Percentiles rank a stretch among this genome's conserved stretches.
Conservation (phyloP, 2,329 filamentous ascomycete genomes). For the Fusarium coicis region DNA sequence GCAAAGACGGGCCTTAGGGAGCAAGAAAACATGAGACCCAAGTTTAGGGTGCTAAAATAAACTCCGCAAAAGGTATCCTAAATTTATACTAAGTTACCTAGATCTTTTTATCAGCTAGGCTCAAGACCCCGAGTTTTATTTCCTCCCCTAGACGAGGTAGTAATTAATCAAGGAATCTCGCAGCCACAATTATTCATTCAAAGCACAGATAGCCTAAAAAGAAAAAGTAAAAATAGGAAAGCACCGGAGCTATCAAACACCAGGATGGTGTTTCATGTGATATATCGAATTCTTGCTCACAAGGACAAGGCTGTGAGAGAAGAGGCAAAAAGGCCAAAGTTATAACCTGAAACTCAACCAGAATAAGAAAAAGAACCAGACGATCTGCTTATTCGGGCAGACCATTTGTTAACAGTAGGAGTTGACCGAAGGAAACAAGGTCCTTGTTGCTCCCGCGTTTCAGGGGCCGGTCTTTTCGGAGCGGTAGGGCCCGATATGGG, state of each 20-base stretch:
- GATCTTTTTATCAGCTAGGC: too few relatives aligned
- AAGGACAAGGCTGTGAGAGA: slow-evolving; percentile 10
- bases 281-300: slow-evolving; percentile 6
- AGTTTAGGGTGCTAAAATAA: too few relatives aligned
- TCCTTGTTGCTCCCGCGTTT: slow-evolving; percentile 11
- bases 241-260: neutral
- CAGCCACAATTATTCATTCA: neutral
- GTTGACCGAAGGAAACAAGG: slow-evolving; percentile 1
- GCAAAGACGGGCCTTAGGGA: too few relatives aligned
- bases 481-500: slow-evolving; percentile 2
- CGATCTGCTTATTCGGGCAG: slow-evolving; percentile 7
- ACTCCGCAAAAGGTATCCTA: too few relatives aligned
- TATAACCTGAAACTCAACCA: slow-evolving; percentile 32
- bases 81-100: too few relatives aligned
- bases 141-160: neutral
- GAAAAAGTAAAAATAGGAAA: neutral
- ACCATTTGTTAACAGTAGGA: slow-evolving; percentile 1
- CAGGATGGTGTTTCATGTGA: slow-evolving; percentile 15
- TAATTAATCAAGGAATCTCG: neutral
- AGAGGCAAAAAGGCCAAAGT: neutral
- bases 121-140: too few relatives aligned
- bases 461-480: slow-evolving; percentile 11
- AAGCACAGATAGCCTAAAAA: neutral
- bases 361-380: slow-evolving; percentile 5
- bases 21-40: too few relatives aligned